Percentiles rank a stretch among this genome's conserved stretches.
phyloP scores from a whole-genome alignment of 495 filamentous ascomycete genomes.

The Pseudoneurospora amorphoporcata region DNA sequence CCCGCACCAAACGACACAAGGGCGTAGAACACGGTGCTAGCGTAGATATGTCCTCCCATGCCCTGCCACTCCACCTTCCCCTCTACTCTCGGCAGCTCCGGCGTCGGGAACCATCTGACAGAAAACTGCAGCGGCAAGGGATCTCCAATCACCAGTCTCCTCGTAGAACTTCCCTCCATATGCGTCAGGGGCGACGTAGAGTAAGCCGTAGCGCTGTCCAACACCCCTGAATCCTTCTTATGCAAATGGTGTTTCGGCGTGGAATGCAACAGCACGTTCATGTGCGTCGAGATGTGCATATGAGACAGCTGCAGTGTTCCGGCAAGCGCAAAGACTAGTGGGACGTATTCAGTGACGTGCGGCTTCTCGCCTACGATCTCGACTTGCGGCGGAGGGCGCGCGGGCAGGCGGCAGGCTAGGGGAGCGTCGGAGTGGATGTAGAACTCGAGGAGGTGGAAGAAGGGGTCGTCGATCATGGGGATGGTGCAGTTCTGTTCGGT shows the following conservation, averaged over 20 bases:
- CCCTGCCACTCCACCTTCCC: constrained; percentile 47
- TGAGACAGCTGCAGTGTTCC: constrained; percentile 84
- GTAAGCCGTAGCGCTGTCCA: constrained; percentile 81
- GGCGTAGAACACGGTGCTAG: constrained; percentile 56
- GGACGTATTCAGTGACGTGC: constrained; percentile 42
- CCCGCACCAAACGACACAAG: constrained; percentile 48
- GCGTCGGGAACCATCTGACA: constrained; percentile 77
- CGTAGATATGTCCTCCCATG: constrained; percentile 56
- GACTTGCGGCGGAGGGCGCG: constrained; percentile 50
- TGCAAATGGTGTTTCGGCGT: constrained; percentile 47
- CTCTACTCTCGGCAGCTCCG: constrained; percentile 48
- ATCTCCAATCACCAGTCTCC: constrained; percentile 76
- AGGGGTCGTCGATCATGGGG: constrained; percentile 67
- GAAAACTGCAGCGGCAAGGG: constrained; percentile 68
- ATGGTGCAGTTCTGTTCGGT: constrained; percentile 88
- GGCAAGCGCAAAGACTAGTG: constrained; percentile 71
- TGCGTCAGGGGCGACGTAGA: constrained; percentile 62
- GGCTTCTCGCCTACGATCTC: constrained; percentile 35
- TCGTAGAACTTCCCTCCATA: constrained; percentile 38
- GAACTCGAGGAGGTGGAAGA: constrained; percentile 97
- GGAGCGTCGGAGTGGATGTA: constrained; percentile 96
- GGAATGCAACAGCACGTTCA: constrained; percentile 82
- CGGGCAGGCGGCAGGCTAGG: constrained; percentile 82
- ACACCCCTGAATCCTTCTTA: constrained; percentile 52
- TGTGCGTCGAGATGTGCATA: constrained; percentile 76